Evolutionary conservation across 202 grass and related monocot genomes (phyloP), one percentile per base, ranked within the genome.

Genomic region (Zizania palustris): DNA sequence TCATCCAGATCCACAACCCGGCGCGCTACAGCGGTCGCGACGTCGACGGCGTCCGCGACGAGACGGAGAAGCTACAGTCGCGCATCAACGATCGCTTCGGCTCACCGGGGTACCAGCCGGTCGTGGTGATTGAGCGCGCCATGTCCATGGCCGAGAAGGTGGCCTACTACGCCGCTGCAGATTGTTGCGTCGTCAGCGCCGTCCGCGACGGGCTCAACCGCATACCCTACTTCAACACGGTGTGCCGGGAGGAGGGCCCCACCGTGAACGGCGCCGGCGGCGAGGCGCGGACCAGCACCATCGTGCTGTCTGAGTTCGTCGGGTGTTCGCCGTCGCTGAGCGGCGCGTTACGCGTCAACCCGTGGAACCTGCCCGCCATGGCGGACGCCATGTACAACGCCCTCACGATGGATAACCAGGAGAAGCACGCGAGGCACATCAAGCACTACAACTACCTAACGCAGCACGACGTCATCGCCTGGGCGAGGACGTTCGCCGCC

Each of bases 151-250:
- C 9, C 9, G 67, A 67, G 66, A 85, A 85, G 75, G 75, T 20
- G 40, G 83, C 75, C 6, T 85, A 72, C 61, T 85, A 85, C 54
- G 75, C 75, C 14, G 68, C 49, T 28, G 83, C 83, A 36, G 75
- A 85, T 13, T 85, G 75, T 44, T 85, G 75, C 60, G 69, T 85
- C 18, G 68, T 85, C 21, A 79, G 53, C 62, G 41, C 75, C 44
- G 41, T 85, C 9, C 75, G 83, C 48, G 83, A 85, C 70, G 83
- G 83, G n/a, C 68, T 85, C 49, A 85, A 85, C 49, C 75, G 68
- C 2, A 41, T 79, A 15, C 68, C 83, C 46, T 85, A 79, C 75
- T 78, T 66, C 68, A 79, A 85, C 69, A 85, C 69, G 11, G 68
- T 42, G 68, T 85, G 75, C 60, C 60, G 83, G 3, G 39, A 85